Percentiles rank a stretch among this genome's conserved stretches.
These are phyloP conservation scores for Amanita brunnescens DNA, from an alignment of 768 basidiomycete species.

Conservation along the genomic window DNA sequence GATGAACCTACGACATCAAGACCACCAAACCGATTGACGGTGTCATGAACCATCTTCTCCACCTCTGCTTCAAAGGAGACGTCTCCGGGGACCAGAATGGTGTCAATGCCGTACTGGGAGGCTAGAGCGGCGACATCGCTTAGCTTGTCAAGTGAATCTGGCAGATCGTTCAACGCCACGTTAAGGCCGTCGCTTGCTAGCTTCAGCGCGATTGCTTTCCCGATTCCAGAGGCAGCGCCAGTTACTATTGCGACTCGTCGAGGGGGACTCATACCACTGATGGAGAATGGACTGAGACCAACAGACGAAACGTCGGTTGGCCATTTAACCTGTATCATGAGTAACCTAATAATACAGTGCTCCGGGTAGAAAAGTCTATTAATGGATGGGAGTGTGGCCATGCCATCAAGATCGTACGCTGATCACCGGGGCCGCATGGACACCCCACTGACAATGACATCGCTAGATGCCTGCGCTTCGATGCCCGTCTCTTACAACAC, in stretches of 20 bases:
- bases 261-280: too few species aligned
- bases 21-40: conserved; percentile 27
- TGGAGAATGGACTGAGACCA: too few species aligned
- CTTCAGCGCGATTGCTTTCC: conserved; percentile 35
- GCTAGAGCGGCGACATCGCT: conserved; percentile 21
- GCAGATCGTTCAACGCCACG: conserved; percentile 37
- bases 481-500: too few species aligned
- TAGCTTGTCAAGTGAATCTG: conserved; percentile 19
- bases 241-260: conserved; percentile 23
- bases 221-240: conserved; percentile 37
- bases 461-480: too few species aligned
- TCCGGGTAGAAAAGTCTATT: too few species aligned
- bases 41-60: conserved; percentile 25
- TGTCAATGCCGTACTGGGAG: conserved; percentile 16
- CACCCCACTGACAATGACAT: too few species aligned
- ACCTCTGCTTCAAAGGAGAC: conserved; percentile 35
- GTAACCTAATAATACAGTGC: too few species aligned
- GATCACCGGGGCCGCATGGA: too few species aligned
- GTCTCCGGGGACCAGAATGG: conserved; percentile 23
- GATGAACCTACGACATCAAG: conserved; percentile 35
- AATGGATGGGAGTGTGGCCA: too few species aligned
- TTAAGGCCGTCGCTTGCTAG: conserved; percentile 41
- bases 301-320: too few species aligned
- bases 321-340: too few species aligned
- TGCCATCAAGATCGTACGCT: too few species aligned